phyloP scores from a whole-genome alignment of 495 filamentous ascomycete genomes.

The Aspergillus sclerotioniger region DNA sequence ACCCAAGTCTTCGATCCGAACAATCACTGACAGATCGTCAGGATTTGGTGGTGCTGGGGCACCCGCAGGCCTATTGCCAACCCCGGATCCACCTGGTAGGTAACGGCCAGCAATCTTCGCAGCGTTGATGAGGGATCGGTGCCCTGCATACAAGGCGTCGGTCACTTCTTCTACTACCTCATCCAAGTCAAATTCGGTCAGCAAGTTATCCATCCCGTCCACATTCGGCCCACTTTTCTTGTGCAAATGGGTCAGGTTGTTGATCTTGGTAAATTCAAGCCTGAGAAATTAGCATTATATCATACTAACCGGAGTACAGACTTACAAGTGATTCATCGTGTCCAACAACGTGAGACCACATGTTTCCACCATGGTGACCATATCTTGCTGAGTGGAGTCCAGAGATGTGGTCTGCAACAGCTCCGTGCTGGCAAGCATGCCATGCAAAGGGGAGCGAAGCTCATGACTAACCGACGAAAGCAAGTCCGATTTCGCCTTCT shows the following conservation, averaged over 20 bases:
- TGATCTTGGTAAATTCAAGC: conserved; percentile 58
- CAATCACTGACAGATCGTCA: conserved; percentile 44
- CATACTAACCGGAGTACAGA: neutral
- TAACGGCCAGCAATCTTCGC: conserved; percentile 17
- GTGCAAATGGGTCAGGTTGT: conserved; percentile 31
- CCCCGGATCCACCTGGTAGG: conserved; percentile 21
- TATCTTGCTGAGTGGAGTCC: conserved; percentile 51
- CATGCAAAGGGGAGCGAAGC: conserved; percentile 68
- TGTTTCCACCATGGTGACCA: conserved; percentile 59
- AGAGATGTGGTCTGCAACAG: conserved; percentile 57
- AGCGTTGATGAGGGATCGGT: conserved; percentile 16
- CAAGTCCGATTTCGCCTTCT: conserved; percentile 65
- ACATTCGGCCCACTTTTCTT: conserved; percentile 10
- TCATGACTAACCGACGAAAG: conserved; percentile 74
- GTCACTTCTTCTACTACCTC: conserved; percentile 20
- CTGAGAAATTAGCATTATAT: conserved; percentile 7
- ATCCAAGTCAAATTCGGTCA: conserved; percentile 19
- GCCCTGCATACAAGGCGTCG: conserved; percentile 19
- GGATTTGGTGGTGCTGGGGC: neutral
- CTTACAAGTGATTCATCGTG: conserved; percentile 60
- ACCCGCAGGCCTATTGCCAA: conserved; percentile 3
- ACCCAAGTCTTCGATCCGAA: conserved; percentile 53
- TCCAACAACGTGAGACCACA: conserved; percentile 64
- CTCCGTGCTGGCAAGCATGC: conserved; percentile 63
- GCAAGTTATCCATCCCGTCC: conserved; percentile 10